Conservation (phyloP, 768 basidiomycete species). For the Coprinellus aureogranulatus region DNA sequence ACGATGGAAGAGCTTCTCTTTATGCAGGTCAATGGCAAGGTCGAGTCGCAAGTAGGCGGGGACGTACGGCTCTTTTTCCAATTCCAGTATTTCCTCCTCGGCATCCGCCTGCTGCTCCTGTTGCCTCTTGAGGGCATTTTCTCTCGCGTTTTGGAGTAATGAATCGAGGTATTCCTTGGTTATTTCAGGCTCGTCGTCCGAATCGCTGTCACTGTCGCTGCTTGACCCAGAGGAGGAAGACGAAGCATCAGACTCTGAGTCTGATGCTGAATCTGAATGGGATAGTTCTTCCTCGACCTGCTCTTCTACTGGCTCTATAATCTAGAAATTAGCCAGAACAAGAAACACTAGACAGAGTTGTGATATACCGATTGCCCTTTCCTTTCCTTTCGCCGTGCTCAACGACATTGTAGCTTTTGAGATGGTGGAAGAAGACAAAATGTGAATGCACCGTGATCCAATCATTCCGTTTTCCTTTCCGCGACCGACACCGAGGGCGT, state of each 20-base stretch:
- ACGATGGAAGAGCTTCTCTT: slow-evolving; percentile 54
- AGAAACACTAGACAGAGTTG: background rate
- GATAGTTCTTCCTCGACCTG: slow-evolving; percentile 15
- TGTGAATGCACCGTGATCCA: too few species aligned
- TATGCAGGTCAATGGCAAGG: slow-evolving; percentile 2
- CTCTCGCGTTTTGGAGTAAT: slow-evolving; percentile 59
- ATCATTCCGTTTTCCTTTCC: background rate
- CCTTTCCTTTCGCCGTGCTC: slow-evolving; percentile 43
- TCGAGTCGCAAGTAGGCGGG: background rate
- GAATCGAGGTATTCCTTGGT: slow-evolving; percentile 62
- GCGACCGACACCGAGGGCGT: background rate
- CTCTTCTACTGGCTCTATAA: slow-evolving; percentile 18
- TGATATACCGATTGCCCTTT: slow-evolving; percentile 36
- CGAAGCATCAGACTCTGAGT: slow-evolving; percentile 15
- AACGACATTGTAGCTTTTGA: slow-evolving; percentile 13
- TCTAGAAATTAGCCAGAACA: background rate
- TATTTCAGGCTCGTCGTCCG: slow-evolving; percentile 46
- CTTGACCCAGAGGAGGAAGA: slow-evolving; percentile 24
- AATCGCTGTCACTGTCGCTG: slow-evolving; percentile 22
- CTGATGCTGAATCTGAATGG: slow-evolving; percentile 39
- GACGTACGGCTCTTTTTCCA: slow-evolving; percentile 41
- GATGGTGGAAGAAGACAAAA: background rate
- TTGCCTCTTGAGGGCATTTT: slow-evolving; percentile 42
- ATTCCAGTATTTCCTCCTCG: slow-evolving; percentile 54
- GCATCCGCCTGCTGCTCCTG: slow-evolving; percentile 20